Conservation (phyloP, 106 monocot genomes). For the Dactylorhiza incarnata region DNA sequence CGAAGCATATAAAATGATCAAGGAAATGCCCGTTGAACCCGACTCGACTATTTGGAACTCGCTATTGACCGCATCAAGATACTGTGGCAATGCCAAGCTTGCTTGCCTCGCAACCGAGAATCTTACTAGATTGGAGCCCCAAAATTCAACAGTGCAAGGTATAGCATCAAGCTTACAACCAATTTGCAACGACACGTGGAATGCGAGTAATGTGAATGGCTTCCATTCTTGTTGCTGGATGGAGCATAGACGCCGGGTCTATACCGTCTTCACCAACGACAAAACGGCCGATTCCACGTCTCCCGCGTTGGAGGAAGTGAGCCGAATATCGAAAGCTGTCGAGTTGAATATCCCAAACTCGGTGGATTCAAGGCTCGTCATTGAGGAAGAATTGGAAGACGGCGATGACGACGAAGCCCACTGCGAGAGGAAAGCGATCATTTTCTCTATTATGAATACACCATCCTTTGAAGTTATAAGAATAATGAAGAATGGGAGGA, state of each 20-base stretch:
- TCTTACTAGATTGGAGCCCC: constrained; percentile 38
- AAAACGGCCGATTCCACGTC: constrained; percentile 7
- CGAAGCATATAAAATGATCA: constrained; percentile 59
- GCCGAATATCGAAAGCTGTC: constrained; percentile 10
- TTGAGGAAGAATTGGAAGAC: constrained; percentile 54
- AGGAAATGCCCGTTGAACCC: constrained; percentile 52
- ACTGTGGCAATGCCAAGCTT: constrained; percentile 42
- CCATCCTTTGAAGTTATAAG: constrained; percentile 29
- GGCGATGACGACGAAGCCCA: constrained; percentile 24
- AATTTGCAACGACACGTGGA: constrained; percentile 14
- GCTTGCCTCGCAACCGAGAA: constrained; percentile 41
- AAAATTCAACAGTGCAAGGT: constrained; percentile 14
- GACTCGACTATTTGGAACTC: constrained; percentile 56
- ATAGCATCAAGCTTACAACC: constrained; percentile 31
- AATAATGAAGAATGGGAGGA: constrained; percentile 59
- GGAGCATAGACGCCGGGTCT: constrained; percentile 34
- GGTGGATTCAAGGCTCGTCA: constrained; percentile 6
- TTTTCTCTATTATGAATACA: constrained; percentile 34
- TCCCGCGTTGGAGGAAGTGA: constrained; percentile 22
- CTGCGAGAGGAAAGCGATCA: constrained; percentile 70
- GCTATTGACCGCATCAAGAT: constrained; percentile 45
- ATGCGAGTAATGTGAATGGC: constrained; percentile 3
- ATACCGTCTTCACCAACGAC: constrained; percentile 34
- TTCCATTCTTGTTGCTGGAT: constrained; percentile 45
- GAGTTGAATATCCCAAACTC: background rate